Evolutionary conservation across 805 yeast genomes (phyloP).

Genomic region (Wickerhamomyces sydowiorum): DNA sequence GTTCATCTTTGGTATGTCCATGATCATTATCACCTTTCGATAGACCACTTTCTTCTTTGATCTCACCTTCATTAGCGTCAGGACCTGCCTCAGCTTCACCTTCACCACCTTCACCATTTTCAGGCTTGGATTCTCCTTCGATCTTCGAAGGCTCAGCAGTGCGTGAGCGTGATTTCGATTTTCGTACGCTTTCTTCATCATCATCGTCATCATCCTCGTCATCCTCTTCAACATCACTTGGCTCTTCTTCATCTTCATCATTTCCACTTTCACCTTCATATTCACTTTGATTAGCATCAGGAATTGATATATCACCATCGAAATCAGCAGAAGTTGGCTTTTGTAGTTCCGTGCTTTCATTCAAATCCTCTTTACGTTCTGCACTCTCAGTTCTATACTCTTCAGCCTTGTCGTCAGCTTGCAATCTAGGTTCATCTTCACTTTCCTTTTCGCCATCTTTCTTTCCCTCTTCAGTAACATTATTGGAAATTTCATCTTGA

Average conservation of each 20-base stretch:
- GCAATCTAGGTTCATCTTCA: too few species aligned
- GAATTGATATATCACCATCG: slow-evolving; percentile 3
- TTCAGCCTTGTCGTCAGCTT: neutral
- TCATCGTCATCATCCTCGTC: slow-evolving; percentile 8
- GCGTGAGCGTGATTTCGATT: slow-evolving; percentile 2
- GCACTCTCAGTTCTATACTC: neutral
- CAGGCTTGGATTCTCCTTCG: slow-evolving; percentile 4
- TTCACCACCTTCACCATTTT: slow-evolving; percentile 6
- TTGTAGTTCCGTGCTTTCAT: neutral
- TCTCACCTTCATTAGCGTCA: slow-evolving; percentile 1
- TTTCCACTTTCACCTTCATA: slow-evolving; percentile 6
- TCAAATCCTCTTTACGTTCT: neutral
- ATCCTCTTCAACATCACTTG: slow-evolving; percentile 8
- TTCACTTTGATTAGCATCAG: slow-evolving; percentile 2
- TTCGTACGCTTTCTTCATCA: slow-evolving; percentile 8
- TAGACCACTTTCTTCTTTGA: slow-evolving; percentile 1
- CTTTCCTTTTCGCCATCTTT: too few species aligned
- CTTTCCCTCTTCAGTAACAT: too few species aligned
- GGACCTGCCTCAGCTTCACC: slow-evolving; percentile 4
- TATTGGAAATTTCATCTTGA: neutral
- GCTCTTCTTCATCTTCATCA: slow-evolving; percentile 4
- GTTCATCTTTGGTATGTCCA: slow-evolving; percentile 12
- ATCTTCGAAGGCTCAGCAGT: slow-evolving; percentile 9
- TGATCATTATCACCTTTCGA: slow-evolving; percentile 7
- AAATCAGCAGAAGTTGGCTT: neutral